Base-by-base conservation (phyloP, 2,329 filamentous ascomycete species). In the Neofusicoccum cordaticola region DNA sequence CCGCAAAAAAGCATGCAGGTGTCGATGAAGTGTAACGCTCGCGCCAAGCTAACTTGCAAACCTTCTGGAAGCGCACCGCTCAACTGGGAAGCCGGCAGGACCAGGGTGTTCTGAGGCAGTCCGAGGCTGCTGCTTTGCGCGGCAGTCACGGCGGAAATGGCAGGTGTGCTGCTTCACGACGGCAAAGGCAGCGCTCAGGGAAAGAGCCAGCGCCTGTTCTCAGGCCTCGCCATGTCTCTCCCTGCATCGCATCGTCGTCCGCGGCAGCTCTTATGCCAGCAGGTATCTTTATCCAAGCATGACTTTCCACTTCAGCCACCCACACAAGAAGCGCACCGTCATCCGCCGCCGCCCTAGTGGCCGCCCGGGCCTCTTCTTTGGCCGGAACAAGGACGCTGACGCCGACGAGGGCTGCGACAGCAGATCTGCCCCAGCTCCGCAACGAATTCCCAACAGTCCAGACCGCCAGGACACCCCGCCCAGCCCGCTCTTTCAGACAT, bases 321-420 rank as follows among this genome's bases (percentile, higher is more conserved):
- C 51, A 34, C 42, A 58, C 62, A 65, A 65, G 63, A 65, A 65
- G 42, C 63, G 63, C n/a, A 65, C 63, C 47, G 53, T 53, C 34
- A 53, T 65, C 27, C 63, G 61, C 31, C 63, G 63, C 19, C 63
- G 63, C n/a, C 53, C 45, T 27, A 13, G n/a, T 22, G 31, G 22
- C 8, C 63, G 63, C 7, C 63, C 53, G 22, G 61, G 63, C 45
- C 35, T 65, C 52, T 61, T 60, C 53, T 52, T 53, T 17, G 56
- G 52, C 45, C 62, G 62, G 7, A 39, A 42, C 34, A 58, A 34
- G 22, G 52, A 64, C 35, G 17, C 13, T 13, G 19, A 41, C 19
- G 2, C 7, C 8, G 17, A 47, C 15, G 42, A 34, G n/a, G 27
- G 48, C 4, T 9, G 27, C 6, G 19, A 15, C 50, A 63, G 22